These are phyloP conservation scores for Gossypium davidsonii DNA, from an alignment of 441 rosid genomes.

Conservation along the genomic window DNA sequence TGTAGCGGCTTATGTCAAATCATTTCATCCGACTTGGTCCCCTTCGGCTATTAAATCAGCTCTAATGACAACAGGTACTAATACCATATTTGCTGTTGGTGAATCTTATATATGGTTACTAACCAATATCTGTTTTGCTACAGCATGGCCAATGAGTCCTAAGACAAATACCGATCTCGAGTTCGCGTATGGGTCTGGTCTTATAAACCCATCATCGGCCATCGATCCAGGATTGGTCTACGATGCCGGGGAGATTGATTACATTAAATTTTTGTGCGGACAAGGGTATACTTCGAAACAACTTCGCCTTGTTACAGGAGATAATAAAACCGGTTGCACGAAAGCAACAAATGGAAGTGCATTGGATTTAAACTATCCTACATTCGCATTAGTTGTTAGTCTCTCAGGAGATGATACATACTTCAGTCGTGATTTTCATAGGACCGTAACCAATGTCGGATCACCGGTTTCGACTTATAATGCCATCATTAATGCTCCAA, in stretches of 20 bases:
- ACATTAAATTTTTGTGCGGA: slow-evolving; percentile 46
- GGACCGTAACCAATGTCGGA: slow-evolving; percentile 56
- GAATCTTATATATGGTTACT: background rate
- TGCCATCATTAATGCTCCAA: slow-evolving; percentile 19
- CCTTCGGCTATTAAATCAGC: slow-evolving; percentile 55
- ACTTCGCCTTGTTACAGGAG: slow-evolving; percentile 34
- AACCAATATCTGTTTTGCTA: background rate
- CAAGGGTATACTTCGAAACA: slow-evolving; percentile 35
- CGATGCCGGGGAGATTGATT: slow-evolving; percentile 43
- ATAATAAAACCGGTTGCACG: slow-evolving; percentile 30
- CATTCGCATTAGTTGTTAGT: slow-evolving; percentile 33
- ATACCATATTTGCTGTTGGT: background rate
- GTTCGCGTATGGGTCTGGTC: slow-evolving; percentile 59
- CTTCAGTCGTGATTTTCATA: slow-evolving; percentile 13
- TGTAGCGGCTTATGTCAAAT: slow-evolving; percentile 39
- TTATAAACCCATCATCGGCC: slow-evolving; percentile 36
- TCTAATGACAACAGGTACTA: slow-evolving; percentile 38
- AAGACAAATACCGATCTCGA: slow-evolving; percentile 27
- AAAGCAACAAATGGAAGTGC: slow-evolving; percentile 27
- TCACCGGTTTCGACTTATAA: slow-evolving; percentile 27
- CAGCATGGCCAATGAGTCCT: slow-evolving; percentile 40
- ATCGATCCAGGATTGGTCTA: slow-evolving; percentile 51
- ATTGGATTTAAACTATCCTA: slow-evolving; percentile 58
- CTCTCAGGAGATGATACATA: background rate
- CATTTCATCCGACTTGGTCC: slow-evolving; percentile 43